These are phyloP conservation scores for Sambucus nigra DNA, from an alignment of 129 eudicot species.

Conservation along the genomic window DNA sequence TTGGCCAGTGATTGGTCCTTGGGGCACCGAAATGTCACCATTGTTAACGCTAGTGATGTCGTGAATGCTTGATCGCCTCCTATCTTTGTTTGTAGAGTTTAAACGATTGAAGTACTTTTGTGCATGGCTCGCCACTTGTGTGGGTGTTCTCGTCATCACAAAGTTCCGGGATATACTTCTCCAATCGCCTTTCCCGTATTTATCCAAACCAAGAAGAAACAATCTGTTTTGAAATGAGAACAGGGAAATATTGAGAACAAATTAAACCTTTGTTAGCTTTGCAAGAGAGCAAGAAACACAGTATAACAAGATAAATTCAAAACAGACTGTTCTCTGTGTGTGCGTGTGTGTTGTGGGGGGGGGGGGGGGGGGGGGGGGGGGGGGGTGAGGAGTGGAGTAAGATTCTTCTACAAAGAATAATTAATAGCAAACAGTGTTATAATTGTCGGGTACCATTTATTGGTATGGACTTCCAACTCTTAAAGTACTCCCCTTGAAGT, in stretches of 20 bases:
- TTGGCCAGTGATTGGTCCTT: slow-evolving; percentile 19
- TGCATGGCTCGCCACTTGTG: slow-evolving; percentile 65
- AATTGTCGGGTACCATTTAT: no score
- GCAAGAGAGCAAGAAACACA: neutral
- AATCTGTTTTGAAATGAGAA: slow-evolving; percentile 25
- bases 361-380: no score
- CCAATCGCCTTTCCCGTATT: slow-evolving; percentile 62
- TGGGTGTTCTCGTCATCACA: slow-evolving; percentile 53
- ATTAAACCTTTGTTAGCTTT: neutral
- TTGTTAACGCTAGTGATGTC: slow-evolving; percentile 47
- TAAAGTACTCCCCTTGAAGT: no score
- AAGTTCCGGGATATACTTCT: slow-evolving; percentile 53
- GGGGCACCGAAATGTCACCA: slow-evolving; percentile 29
- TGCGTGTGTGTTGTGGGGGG: no score
- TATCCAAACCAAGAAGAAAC: slow-evolving; percentile 53
- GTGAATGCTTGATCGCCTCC: slow-evolving; percentile 56
- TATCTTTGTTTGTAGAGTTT: slow-evolving; percentile 42
- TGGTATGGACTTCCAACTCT: no score
- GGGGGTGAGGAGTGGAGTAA: no score
- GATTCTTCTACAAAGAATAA: no score
- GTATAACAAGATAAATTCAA: neutral
- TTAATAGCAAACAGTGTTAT: no score
- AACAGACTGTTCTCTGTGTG: no score
- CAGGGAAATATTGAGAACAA: no score
- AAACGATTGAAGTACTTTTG: slow-evolving; percentile 55